phyloP scores from a whole-genome alignment of 73 alveolate genomes.

The Stentor roeselii region DNA sequence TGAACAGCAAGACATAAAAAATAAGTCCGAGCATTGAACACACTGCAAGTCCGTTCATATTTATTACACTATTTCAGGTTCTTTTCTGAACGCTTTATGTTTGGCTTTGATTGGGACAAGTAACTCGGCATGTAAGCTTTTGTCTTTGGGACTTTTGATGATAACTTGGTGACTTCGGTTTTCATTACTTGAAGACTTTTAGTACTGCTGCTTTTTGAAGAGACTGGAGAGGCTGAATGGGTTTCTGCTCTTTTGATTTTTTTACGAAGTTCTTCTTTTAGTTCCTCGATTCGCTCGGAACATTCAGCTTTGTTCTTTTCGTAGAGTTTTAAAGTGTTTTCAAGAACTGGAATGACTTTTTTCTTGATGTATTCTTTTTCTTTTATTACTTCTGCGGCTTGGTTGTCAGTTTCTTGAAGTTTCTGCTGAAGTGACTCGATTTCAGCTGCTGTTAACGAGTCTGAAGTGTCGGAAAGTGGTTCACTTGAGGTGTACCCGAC shows the following conservation, averaged over 20 bases:
- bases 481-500: neutral
- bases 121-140: conserved; percentile 1
- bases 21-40: neutral
- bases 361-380: conserved; percentile 11
- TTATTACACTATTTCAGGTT: neutral
- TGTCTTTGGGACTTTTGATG: conserved; percentile 8
- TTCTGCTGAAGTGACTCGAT: neutral
- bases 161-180: neutral
- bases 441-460: neutral
- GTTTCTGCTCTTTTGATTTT: neutral
- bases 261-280: neutral
- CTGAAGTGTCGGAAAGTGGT: neutral
- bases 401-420: neutral
- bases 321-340: conserved; percentile 4
- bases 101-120: neutral
- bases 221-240: neutral
- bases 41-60: conserved; percentile 14
- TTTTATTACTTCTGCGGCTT: neutral
- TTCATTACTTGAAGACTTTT: neutral
- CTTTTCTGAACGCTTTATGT: neutral
- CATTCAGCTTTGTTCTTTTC: neutral
- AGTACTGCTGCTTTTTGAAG: neutral
- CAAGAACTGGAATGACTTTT: conserved; percentile 11
- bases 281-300: neutral
- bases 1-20: neutral